These are phyloP conservation scores for Colletotrichum caudatum DNA, from an alignment of 2,329 filamentous ascomycete genomes.

Conservation along the genomic window DNA sequence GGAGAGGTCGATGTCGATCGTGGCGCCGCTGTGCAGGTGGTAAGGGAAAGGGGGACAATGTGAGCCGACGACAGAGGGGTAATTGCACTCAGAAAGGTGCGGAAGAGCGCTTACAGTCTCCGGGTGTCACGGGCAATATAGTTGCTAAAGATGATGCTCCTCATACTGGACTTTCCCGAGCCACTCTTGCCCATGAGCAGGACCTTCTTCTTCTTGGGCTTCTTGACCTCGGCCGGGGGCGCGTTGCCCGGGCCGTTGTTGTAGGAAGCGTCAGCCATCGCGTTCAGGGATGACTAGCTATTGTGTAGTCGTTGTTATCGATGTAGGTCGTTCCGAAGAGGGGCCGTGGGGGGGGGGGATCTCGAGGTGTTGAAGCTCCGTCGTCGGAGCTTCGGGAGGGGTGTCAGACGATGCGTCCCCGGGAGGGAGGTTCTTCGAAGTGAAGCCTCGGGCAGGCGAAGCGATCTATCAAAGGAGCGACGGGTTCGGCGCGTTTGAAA, in stretches of 20 bases:
- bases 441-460: too few species aligned
- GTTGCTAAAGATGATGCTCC: slow-evolving; percentile 98
- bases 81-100: not conserved
- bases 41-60: not conserved
- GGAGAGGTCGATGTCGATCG: slow-evolving; percentile 97
- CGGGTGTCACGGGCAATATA: slow-evolving; percentile 97
- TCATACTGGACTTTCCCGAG: slow-evolving; percentile 98
- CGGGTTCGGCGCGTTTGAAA: not conserved
- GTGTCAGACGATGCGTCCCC: not conserved
- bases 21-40: slow-evolving; percentile 73
- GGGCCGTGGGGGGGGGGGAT: not conserved
- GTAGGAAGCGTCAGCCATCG: slow-evolving; percentile 29
- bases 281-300: not conserved
- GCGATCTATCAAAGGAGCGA: not conserved
- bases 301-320: not conserved
- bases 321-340: not conserved
- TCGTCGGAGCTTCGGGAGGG: not conserved
- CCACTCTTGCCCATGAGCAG: slow-evolving; percentile 95
- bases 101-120: slow-evolving; percentile 67
- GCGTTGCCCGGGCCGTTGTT: slow-evolving; percentile 13
- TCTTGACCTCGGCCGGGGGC: slow-evolving; percentile 64
- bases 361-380: not conserved
- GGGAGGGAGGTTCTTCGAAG: too few species aligned
- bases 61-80: not conserved
- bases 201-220: slow-evolving; percentile 88